Evolutionary conservation across 1,139 yeast species (phyloP).

Genomic region (Schizosaccharomyces versatilis): DNA sequence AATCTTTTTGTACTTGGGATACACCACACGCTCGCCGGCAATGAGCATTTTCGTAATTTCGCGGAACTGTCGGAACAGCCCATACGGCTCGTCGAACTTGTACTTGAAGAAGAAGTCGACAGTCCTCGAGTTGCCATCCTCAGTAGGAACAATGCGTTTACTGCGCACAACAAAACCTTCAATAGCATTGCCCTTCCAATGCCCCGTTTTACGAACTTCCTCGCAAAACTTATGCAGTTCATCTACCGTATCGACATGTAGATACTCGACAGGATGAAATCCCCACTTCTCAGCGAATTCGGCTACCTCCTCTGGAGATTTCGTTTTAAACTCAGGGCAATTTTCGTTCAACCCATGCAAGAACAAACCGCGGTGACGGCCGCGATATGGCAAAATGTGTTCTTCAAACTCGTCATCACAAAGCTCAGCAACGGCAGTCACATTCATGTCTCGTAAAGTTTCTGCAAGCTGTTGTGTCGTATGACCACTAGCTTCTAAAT

Average conservation of each 20-base stretch:
- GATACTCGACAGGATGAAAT: conserved; percentile 27
- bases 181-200: conserved; percentile 46
- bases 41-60: conserved; percentile 55
- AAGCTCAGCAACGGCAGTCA: conserved; percentile 77
- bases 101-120: conserved; percentile 62
- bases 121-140: conserved; percentile 9
- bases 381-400: conserved; percentile 59
- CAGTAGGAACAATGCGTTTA: conserved; percentile 14
- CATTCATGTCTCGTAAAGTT: conserved; percentile 24
- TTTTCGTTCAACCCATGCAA: conserved; percentile 73
- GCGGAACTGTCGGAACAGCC: conserved; percentile 74
- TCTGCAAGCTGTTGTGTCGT: conserved; percentile 32
- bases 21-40: conserved; percentile 22
- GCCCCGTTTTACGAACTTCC: conserved; percentile 41
- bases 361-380: conserved; percentile 55
- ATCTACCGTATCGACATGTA: conserved; percentile 22
- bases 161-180: conserved; percentile 90
- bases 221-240: conserved; percentile 32
- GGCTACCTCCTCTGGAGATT: conserved; percentile 36
- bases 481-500: conserved; percentile 26
- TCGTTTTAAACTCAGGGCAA: conserved; percentile 38
- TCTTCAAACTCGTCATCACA: conserved; percentile 92
- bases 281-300: conserved; percentile 51
- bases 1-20: conserved; percentile 34
- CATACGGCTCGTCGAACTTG: conserved; percentile 87